Evolutionary conservation across 352 stramenopile genomes (phyloP).

Genomic region (Phytophthora nicotianae): DNA sequence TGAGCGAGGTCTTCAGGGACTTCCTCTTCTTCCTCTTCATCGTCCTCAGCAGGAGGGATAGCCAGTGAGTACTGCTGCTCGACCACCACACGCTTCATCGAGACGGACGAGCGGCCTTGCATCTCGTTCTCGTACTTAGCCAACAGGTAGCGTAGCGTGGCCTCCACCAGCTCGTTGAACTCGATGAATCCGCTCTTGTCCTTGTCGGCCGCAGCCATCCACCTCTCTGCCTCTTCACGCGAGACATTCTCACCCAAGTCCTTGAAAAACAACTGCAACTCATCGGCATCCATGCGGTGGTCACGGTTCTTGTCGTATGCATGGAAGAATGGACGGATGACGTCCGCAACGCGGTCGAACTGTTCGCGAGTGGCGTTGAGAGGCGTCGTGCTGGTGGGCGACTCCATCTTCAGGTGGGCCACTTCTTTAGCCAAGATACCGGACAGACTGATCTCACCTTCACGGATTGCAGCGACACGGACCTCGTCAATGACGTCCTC

Average conservation of each 20-base stretch:
- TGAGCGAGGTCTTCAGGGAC: conserved; percentile 94
- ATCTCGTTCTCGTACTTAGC: conserved; percentile 75
- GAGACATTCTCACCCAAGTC: conserved; percentile 94
- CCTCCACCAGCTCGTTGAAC: conserved; percentile 95
- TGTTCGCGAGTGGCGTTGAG: conserved; percentile 59
- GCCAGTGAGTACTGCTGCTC: conserved; percentile 54
- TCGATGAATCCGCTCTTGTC: conserved; percentile 92
- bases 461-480: conserved; percentile 68
- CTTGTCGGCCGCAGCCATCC: conserved; percentile 92
- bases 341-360: conserved; percentile 84
- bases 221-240: conserved; percentile 73
- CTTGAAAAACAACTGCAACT: conserved; percentile 93
- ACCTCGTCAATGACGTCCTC: conserved; percentile 75
- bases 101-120: conserved; percentile 50
- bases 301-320: conserved; percentile 94
- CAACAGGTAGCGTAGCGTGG: conserved; percentile 87
- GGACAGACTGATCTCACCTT: conserved; percentile 80
- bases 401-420: conserved; percentile 62
- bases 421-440: conserved; percentile 81
- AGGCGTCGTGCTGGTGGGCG: conserved; percentile 45
- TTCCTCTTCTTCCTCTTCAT: conserved; percentile 93
- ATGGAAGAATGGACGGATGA: conserved; percentile 94
- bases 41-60: conserved; percentile 57
- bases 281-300: conserved; percentile 88
- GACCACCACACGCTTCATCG: conserved; percentile 55